Percentiles rank a stretch among this genome's conserved stretches.
Conservation (phyloP, 1,139 yeast species). For the Williopsis jadinii region DNA sequence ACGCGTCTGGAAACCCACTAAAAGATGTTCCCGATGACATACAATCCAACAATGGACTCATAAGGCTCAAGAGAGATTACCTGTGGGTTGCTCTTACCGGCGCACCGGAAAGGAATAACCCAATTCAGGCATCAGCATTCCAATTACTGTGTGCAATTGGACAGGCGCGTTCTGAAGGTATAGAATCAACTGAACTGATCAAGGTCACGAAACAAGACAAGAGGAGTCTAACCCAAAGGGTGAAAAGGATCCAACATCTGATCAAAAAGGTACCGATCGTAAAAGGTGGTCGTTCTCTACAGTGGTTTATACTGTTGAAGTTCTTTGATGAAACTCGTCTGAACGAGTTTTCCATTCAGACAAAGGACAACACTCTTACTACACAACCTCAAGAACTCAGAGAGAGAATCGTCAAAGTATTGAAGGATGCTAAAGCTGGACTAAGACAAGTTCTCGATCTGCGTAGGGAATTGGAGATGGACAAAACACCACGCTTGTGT, state of each 20-base stretch:
- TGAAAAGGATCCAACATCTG: conserved; percentile 43
- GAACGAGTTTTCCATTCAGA: conserved; percentile 1
- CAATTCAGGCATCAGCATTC: conserved; percentile 35
- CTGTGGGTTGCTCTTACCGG: conserved; percentile 38
- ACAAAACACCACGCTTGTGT: conserved; percentile 35
- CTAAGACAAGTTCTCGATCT: conserved; percentile 63
- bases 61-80: conserved; percentile 32
- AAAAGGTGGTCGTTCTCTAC: conserved; percentile 42
- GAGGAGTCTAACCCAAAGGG: conserved; percentile 59
- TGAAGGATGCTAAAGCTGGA: conserved; percentile 60
- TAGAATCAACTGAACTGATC: conserved; percentile 50
- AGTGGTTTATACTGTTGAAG: conserved; percentile 38
- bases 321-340: conserved; percentile 27
- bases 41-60: conserved; percentile 10
- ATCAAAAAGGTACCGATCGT: conserved; percentile 38
- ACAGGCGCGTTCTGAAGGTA: conserved; percentile 45
- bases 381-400: conserved; percentile 32
- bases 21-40: conserved; percentile 9
- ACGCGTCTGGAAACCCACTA: conserved; percentile 5
- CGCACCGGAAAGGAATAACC: conserved; percentile 31
- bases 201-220: conserved; percentile 59
- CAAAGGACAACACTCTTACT: conserved; percentile 21
- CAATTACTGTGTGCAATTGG: conserved; percentile 44
- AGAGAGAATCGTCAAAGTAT: conserved; percentile 42
- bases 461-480: conserved; percentile 53